phyloP scores from a whole-genome alignment of 1,139 yeast species.

The Protomyces arabidopsidicola region DNA sequence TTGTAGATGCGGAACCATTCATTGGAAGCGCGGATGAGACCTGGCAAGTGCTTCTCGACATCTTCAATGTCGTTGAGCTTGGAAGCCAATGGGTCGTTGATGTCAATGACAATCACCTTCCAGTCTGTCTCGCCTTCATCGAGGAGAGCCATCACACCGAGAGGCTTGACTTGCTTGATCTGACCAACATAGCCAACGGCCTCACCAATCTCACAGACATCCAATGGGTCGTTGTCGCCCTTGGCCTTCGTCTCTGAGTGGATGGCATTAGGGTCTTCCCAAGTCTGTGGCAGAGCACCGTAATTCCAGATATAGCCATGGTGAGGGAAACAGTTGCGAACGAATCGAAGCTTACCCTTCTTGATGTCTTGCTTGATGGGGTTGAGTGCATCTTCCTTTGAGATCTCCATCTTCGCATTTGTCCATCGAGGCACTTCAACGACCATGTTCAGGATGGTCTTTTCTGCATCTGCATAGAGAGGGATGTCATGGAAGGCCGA shows the following conservation, averaged over 20 bases:
- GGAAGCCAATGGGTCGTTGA: slow-evolving; percentile 71
- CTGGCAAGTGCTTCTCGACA: slow-evolving; percentile 78
- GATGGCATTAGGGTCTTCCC: slow-evolving; percentile 66
- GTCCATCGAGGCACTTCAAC: slow-evolving; percentile 69
- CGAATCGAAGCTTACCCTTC: slow-evolving; percentile 71
- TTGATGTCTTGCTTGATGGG: slow-evolving; percentile 93
- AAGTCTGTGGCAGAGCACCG: slow-evolving; percentile 98
- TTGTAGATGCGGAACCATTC: slow-evolving; percentile 97
- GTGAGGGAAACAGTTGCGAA: slow-evolving; percentile 90
- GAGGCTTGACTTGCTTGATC: slow-evolving; percentile 76
- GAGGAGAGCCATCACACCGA: slow-evolving; percentile 88
- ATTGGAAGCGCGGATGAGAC: slow-evolving; percentile 73
- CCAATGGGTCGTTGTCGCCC: slow-evolving; percentile 96
- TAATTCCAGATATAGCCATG: slow-evolving; percentile 67
- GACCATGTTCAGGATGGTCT: slow-evolving; percentile 73
- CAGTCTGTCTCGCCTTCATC: slow-evolving; percentile 98
- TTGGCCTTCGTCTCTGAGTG: slow-evolving; percentile 51
- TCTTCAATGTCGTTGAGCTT: slow-evolving; percentile 75
- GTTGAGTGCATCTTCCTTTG: slow-evolving; percentile 66
- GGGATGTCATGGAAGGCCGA: slow-evolving; percentile 92
- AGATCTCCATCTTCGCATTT: slow-evolving; percentile 84
- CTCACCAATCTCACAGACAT: slow-evolving; percentile 88
- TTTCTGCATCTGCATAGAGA: slow-evolving; percentile 57
- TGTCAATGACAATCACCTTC: slow-evolving; percentile 85
- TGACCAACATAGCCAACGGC: slow-evolving; percentile 64